phyloP scores from a whole-genome alignment of 805 yeast genomes.

The Cyberlindnera suaveolens region DNA sequence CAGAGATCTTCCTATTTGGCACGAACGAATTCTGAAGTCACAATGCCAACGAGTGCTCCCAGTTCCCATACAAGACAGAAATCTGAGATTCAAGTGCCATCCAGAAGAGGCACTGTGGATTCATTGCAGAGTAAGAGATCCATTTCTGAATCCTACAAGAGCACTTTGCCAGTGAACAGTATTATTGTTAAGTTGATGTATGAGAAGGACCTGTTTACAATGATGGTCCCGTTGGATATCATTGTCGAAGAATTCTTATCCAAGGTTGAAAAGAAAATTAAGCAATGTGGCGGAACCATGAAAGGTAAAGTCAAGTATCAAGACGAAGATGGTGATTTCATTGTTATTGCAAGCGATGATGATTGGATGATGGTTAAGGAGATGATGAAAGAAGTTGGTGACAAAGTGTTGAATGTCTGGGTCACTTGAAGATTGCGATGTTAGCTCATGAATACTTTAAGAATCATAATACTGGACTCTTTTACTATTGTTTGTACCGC shows the following conservation, averaged over 20 bases:
- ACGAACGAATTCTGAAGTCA: slow-evolving; percentile 19
- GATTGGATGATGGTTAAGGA: slow-evolving; percentile 87
- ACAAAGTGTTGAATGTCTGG: slow-evolving; percentile 39
- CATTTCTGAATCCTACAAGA: slow-evolving; percentile 34
- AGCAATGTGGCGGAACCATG: slow-evolving; percentile 43
- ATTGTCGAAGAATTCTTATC: slow-evolving; percentile 46
- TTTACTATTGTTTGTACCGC: not conserved
- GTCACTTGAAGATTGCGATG: slow-evolving; percentile 23
- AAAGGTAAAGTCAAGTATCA: slow-evolving; percentile 63
- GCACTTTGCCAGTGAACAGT: slow-evolving; percentile 31
- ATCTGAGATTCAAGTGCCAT: slow-evolving; percentile 19
- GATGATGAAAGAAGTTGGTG: slow-evolving; percentile 46
- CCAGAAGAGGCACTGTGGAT: slow-evolving; percentile 23
- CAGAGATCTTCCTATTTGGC: slow-evolving; percentile 21
- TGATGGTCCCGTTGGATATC: slow-evolving; percentile 52
- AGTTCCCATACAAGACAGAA: slow-evolving; percentile 22
- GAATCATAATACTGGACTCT: too few species aligned
- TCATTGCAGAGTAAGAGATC: slow-evolving; percentile 27
- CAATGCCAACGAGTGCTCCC: slow-evolving; percentile 8
- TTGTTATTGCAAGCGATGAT: slow-evolving; percentile 76
- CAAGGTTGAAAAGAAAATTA: slow-evolving; percentile 52
- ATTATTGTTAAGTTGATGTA: slow-evolving; percentile 36
- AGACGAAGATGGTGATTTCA: slow-evolving; percentile 95
- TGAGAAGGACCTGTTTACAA: slow-evolving; percentile 50
- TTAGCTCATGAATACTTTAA: too few species aligned